Evolutionary conservation across 2,329 filamentous ascomycete genomes (phyloP).

Genomic region (Cercospora berteroae): DNA sequence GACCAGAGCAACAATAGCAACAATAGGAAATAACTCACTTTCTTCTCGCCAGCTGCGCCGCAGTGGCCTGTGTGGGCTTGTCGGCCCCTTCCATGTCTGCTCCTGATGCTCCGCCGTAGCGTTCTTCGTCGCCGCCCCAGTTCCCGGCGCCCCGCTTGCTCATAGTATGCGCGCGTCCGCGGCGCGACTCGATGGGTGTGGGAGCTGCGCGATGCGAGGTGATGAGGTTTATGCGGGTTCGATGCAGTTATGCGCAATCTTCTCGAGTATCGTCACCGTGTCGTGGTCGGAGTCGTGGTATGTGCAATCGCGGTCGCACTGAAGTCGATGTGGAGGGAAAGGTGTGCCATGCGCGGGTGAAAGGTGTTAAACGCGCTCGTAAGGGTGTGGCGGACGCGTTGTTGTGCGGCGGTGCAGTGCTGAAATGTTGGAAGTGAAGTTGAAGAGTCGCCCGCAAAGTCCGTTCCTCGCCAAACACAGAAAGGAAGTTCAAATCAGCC

Average conservation of each 20-base stretch:
- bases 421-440: slow-evolving; percentile 4
- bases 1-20: slow-evolving; percentile 5
- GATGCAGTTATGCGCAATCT: slow-evolving; percentile 10
- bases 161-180: slow-evolving; percentile 26
- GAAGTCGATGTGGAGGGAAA: slow-evolving; percentile 10
- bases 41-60: slow-evolving; percentile 38
- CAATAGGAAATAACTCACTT: slow-evolving; percentile 34
- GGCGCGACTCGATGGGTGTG: slow-evolving; percentile 8
- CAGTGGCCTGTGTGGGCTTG: slow-evolving; percentile 34
- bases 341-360: slow-evolving; percentile 20
- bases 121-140: slow-evolving; percentile 30
- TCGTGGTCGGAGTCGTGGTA: slow-evolving; percentile 11
- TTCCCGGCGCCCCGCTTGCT: slow-evolving; percentile 34
- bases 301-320: slow-evolving; percentile 23
- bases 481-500: slow-evolving; percentile 3
- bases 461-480: slow-evolving; percentile 1
- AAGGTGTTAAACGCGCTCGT: neutral
- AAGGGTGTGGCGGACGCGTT: neutral
- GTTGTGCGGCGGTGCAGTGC: neutral
- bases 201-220: slow-evolving; percentile 4
- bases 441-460: slow-evolving; percentile 5
- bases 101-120: slow-evolving; percentile 28
- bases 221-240: slow-evolving; percentile 8
- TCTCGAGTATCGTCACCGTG: slow-evolving; percentile 18
- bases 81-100: slow-evolving; percentile 25